phyloP scores from a whole-genome alignment of 164 flowering plant species.

The Vitis amurensis region DNA sequence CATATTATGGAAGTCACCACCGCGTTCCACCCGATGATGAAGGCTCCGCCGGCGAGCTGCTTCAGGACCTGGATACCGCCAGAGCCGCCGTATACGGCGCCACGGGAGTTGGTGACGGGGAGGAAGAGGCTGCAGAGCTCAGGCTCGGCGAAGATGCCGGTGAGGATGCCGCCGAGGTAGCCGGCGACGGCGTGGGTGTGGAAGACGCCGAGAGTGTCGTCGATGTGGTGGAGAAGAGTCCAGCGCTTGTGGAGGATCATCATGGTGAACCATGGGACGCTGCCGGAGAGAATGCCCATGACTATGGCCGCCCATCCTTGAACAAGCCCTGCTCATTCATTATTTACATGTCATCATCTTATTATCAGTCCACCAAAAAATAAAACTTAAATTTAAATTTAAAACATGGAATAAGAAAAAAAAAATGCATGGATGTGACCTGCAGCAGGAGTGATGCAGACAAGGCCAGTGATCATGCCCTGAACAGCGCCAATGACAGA shows the following conservation, averaged over 20 bases:
- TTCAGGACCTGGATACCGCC: constrained; percentile 15
- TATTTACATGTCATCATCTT: too few relatives aligned
- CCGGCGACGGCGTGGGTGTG: constrained; percentile 23
- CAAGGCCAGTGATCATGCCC: constrained; percentile 19
- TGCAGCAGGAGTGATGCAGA: constrained; percentile 15
- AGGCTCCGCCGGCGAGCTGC: constrained; percentile 12
- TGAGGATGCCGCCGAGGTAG: constrained; percentile 9
- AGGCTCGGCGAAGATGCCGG: constrained; percentile 17
- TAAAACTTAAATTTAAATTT: too few relatives aligned
- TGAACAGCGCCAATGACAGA: constrained; percentile 17
- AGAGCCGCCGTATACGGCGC: constrained; percentile 12
- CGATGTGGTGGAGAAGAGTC: constrained; percentile 5
- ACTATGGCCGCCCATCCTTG: constrained; percentile 13
- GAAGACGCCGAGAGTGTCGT: constrained; percentile 20
- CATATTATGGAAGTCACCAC: constrained; percentile 18
- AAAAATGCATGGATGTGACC: neutral
- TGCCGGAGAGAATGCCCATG: constrained; percentile 10
- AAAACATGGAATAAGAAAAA: neutral
- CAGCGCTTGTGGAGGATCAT: constrained; percentile 12
- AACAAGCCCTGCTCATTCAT: constrained; percentile 1
- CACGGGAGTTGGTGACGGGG: constrained; percentile 14
- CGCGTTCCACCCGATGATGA: constrained; percentile 16
- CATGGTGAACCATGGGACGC: constrained; percentile 17
- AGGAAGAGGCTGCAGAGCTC: constrained; percentile 4
- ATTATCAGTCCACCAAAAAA: too few relatives aligned